Base-by-base conservation (phyloP, 257 asterid genomes). In the Cinchona pubescens region DNA sequence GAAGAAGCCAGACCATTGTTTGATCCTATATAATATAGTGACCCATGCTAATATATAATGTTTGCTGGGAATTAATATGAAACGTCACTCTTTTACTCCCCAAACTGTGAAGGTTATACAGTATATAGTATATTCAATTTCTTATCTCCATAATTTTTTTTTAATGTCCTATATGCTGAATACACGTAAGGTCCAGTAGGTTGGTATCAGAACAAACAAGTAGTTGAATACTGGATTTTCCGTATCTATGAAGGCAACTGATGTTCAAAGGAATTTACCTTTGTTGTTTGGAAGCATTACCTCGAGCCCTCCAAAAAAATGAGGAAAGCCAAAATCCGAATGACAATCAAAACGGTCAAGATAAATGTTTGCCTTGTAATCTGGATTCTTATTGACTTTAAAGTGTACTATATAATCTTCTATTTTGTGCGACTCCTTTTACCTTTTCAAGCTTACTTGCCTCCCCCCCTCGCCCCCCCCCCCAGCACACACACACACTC, bases 261-360 rank as follows among this genome's bases (percentile, higher is more conserved):
- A 30, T 27, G 15, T 53, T 29, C 19, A 42, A 66, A 67, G 40
- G 16, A 49, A 55, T 40, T 43, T 46, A 32, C 15, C 7, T 49
- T 70, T 77, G 72, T 7, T 43, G 49, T 49, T 62, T 62, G 76
- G 67, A 71, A 62, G 76, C 48, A 70, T 61, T 42, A 29, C 67
- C 71, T 77, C 81, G 81, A 77, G 81, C 81, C 72, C 81, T 77
- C 71, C n/a, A n/a, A n/a, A 69, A 70, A 59, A 45, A 69, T 37
- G 19, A 67, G 10, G 67, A 42, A 14, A 61, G 34, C 27, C 32
- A 34, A 53, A 66, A 53, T 75, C 59, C 38, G 25, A 74, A 32
- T 34, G n/a, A 37, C 69, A 61, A 38, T 76, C 71, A 15, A 35
- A 77, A 25, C 40, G 34, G 53, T 59, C 35, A 35, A 35, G 64